A percentile compares a stretch with the other conserved stretches of the same genome.
Evolutionary conservation across 768 basidiomycete species (phyloP).

Genomic region (Clathrus columnatus): DNA sequence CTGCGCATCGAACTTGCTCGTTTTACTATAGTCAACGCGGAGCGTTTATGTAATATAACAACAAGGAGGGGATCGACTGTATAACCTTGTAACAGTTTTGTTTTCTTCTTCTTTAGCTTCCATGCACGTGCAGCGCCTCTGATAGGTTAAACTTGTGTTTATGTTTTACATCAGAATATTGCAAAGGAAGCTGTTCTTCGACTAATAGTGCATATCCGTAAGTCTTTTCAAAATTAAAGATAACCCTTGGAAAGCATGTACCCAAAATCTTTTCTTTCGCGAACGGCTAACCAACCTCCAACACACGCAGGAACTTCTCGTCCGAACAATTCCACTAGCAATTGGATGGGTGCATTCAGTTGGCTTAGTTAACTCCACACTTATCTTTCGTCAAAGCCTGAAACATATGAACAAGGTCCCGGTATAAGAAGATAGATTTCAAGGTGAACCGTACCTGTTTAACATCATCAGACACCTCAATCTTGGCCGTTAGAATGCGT

Average conservation of each 20-base stretch:
- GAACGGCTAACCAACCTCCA: constrained; percentile 66
- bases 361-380: constrained; percentile 52
- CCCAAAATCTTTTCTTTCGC: constrained; percentile 52
- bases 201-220: constrained; percentile 34
- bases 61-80: constrained; percentile 69
- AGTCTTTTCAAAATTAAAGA: background rate
- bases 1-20: no score
- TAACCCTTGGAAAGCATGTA: constrained; percentile 30
- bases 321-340: constrained; percentile 59
- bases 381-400: constrained; percentile 58
- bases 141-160: constrained; percentile 59
- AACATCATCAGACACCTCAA: constrained; percentile 46
- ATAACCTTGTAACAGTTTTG: constrained; percentile 52
- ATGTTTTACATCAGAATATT: constrained; percentile 53
- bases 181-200: constrained; percentile 48
- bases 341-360: constrained; percentile 75
- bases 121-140: constrained; percentile 50
- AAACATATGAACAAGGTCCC: no score
- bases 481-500: constrained; percentile 61
- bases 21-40: no score
- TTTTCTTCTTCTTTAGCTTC: constrained; percentile 29
- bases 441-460: no score
- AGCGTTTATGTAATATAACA: constrained; percentile 48
- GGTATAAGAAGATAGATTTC: no score
- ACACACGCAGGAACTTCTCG: constrained; percentile 79